Conservation (phyloP, 352 stramenopile species). For the Phytopythium chamaehyphon region DNA sequence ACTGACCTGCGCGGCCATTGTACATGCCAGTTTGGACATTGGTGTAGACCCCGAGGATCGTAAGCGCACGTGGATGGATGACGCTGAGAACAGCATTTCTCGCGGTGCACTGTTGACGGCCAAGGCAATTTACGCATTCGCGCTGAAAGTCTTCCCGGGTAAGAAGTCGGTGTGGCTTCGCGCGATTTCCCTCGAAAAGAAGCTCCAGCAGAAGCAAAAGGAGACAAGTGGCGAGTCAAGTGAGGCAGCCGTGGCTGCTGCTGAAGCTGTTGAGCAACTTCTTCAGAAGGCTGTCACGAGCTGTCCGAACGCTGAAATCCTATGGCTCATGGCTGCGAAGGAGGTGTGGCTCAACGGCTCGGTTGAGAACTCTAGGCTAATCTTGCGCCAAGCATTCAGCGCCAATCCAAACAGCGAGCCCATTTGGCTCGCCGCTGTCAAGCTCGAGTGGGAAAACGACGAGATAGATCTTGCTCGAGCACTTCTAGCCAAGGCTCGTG, state of each 20-base stretch:
- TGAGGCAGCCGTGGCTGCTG: constrained; percentile 13
- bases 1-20: constrained; percentile 94
- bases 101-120: constrained; percentile 89
- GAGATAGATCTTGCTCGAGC: constrained; percentile 91
- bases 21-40: constrained; percentile 91
- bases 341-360: constrained; percentile 95
- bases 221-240: constrained; percentile 1
- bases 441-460: constrained; percentile 98
- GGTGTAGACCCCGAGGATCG: constrained; percentile 96
- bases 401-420: constrained; percentile 95
- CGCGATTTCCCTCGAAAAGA: constrained; percentile 95
- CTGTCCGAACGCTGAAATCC: constrained; percentile 93
- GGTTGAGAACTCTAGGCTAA: constrained; percentile 90
- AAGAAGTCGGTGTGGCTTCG: constrained; percentile 97
- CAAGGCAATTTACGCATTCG: constrained; percentile 93
- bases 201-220: constrained; percentile 77
- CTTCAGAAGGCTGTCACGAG: constrained; percentile 91
- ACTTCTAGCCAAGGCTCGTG: constrained; percentile 72
- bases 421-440: constrained; percentile 96
- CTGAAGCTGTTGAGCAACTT: constrained; percentile 81
- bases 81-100: constrained; percentile 91
- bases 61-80: constrained; percentile 96
- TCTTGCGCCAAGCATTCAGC: constrained; percentile 96
- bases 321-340: constrained; percentile 98
- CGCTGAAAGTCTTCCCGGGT: constrained; percentile 81